Evolutionary conservation across 2,329 filamentous ascomycete genomes (phyloP).

Genomic region (Pseudogymnoascus sp.): DNA sequence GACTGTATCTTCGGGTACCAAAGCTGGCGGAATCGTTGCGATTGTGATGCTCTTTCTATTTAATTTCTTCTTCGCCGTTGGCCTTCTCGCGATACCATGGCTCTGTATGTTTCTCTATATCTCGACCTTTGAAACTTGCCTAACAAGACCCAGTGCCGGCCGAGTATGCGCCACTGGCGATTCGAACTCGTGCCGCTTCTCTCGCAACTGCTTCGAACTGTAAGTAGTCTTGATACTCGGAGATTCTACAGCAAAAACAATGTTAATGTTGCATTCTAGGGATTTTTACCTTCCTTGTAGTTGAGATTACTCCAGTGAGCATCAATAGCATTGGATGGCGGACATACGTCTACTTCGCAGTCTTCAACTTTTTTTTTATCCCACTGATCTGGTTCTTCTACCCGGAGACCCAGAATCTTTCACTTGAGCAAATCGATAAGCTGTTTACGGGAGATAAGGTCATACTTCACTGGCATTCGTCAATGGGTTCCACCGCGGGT

Average conservation of each 20-base stretch:
- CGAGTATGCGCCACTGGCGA: conserved; percentile 40
- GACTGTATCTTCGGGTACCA: conserved; percentile 32
- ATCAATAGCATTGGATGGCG: conserved; percentile 27
- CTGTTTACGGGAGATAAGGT: conserved; percentile 22
- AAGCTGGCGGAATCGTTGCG: conserved; percentile 33
- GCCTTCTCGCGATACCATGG: conserved; percentile 45
- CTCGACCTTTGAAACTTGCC: background rate
- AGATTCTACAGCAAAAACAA: background rate
- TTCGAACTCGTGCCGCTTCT: conserved; percentile 33
- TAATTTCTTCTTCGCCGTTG: conserved; percentile 41
- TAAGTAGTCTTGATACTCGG: background rate
- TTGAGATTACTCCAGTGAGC: conserved; percentile 28
- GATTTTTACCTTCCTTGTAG: conserved; percentile 24
- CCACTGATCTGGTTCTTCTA: conserved; percentile 28
- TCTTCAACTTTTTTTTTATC: conserved; percentile 34
- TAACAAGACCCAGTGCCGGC: conserved; percentile 31
- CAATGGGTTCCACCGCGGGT: conserved; percentile 13
- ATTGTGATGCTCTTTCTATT: conserved; percentile 35
- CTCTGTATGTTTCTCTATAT: conserved; percentile 22
- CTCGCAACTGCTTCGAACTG: conserved; percentile 33
- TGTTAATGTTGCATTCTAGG: background rate
- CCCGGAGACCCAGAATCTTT: conserved; percentile 27
- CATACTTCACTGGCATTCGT: conserved; percentile 27
- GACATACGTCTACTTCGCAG: conserved; percentile 48
- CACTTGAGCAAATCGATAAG: conserved; percentile 29